Percentiles rank a stretch among this genome's conserved stretches.
These are phyloP conservation scores for Clausena lansium DNA, from an alignment of 345 rosid genomes.

Conservation along the genomic window DNA sequence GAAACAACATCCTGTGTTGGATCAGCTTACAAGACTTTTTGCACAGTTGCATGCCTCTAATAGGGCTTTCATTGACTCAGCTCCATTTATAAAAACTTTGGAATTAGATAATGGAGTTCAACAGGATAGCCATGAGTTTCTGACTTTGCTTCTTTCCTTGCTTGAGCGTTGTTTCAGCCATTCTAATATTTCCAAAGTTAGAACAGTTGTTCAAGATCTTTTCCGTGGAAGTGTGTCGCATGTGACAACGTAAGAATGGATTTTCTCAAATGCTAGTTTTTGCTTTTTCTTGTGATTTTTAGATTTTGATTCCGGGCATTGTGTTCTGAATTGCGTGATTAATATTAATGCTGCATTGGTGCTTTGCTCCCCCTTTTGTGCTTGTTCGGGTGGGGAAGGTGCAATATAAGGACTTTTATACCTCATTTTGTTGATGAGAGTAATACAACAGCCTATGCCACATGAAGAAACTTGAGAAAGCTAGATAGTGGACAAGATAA, in stretches of 20 bases:
- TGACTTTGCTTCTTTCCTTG: slow-evolving; percentile 86
- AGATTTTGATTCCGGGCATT: neutral
- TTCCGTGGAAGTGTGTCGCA: slow-evolving; percentile 96
- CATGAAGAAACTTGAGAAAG: neutral
- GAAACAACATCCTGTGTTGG: slow-evolving; percentile 73
- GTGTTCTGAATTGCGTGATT: neutral
- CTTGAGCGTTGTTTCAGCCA: slow-evolving; percentile 82
- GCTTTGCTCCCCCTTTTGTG: neutral
- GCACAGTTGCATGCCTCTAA: slow-evolving; percentile 81
- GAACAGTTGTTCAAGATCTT: slow-evolving; percentile 89
- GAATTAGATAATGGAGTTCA: slow-evolving; percentile 95
- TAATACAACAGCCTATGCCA: neutral
- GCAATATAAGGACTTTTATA: neutral
- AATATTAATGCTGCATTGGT: neutral
- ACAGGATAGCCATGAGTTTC: slow-evolving; percentile 97
- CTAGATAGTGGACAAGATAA: neutral
- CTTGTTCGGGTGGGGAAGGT: neutral
- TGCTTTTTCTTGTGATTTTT: neutral
- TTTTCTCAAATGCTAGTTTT: slow-evolving; percentile 7
- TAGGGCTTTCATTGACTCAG: slow-evolving; percentile 83
- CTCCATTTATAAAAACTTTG: slow-evolving; percentile 84
- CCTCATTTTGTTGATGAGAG: neutral
- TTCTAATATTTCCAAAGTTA: slow-evolving; percentile 58
- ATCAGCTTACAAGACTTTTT: slow-evolving; percentile 87
- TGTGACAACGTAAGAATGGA: slow-evolving; percentile 83